Conservation (phyloP, 2,329 filamentous ascomycete species). For the Trichoderma asperellum region DNA sequence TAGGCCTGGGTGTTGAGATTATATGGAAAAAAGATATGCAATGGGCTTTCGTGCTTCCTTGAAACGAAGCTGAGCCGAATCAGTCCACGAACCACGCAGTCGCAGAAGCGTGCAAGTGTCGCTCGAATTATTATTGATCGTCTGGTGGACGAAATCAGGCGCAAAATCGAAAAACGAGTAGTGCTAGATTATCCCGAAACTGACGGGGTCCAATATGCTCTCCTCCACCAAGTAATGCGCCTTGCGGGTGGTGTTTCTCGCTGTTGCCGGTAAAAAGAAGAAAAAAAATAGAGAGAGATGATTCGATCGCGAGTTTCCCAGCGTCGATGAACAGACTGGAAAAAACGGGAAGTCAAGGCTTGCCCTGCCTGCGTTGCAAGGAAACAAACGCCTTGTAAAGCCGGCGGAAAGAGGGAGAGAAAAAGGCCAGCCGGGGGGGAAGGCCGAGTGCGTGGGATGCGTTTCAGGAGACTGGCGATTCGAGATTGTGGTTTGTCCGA, state of each 20-base stretch:
- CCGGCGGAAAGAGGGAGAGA: conserved; percentile 4
- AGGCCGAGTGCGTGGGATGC: conserved; percentile 21
- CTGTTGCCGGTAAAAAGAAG: not conserved
- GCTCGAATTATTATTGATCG: conserved; percentile 6
- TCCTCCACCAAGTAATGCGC: conserved; percentile 12
- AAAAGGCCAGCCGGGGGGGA: conserved; percentile 10
- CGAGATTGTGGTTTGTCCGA: conserved; percentile 29
- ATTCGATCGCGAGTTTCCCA: conserved; percentile 4
- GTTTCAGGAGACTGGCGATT: conserved; percentile 31
- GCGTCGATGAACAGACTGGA: not conserved
- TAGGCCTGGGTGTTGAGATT: not conserved
- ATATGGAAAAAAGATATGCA: not conserved
- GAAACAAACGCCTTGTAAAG: conserved; percentile 16
- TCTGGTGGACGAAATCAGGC: conserved; percentile 5
- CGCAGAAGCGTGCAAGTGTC: conserved; percentile 19
- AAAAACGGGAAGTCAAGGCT: conserved; percentile 1
- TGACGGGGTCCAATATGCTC: conserved; percentile 4
- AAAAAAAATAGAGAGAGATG: conserved; percentile 2
- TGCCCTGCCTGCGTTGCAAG: conserved; percentile 10
- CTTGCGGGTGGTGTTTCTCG: not conserved
- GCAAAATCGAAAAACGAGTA: conserved; percentile 6
- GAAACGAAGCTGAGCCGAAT: conserved; percentile 11
- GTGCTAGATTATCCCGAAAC: not conserved
- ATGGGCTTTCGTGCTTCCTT: not conserved
- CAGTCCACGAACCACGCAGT: conserved; percentile 14